phyloP scores from a whole-genome alignment of 2,329 filamentous ascomycete species.

The Fusarium chlamydosporum region DNA sequence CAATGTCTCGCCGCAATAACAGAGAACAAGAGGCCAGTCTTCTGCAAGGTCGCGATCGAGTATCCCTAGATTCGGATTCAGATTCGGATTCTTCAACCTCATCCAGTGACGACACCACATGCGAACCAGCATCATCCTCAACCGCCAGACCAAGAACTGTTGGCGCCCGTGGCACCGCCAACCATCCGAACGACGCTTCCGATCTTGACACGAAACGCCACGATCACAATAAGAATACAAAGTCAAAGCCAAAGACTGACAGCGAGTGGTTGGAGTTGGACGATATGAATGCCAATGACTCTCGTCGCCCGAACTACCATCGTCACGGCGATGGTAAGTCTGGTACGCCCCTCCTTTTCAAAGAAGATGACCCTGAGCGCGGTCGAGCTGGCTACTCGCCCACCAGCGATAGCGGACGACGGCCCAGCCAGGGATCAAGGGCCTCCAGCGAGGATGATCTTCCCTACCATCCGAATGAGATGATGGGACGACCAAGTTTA shows the following conservation, averaged over 20 bases:
- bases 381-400: slow-evolving; percentile 42
- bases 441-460: slow-evolving; percentile 47
- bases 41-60: slow-evolving; percentile 37
- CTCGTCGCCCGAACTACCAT: slow-evolving; percentile 61
- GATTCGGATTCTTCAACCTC: slow-evolving; percentile 25
- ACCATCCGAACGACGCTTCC: slow-evolving; percentile 49
- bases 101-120: slow-evolving; percentile 51
- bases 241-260: slow-evolving; percentile 53
- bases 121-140: slow-evolving; percentile 41
- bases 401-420: slow-evolving; percentile 34
- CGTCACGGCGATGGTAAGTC: slow-evolving; percentile 63
- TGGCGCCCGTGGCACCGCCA: slow-evolving; percentile 47
- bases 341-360: slow-evolving; percentile 59
- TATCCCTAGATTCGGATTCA: slow-evolving; percentile 29
- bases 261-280: slow-evolving; percentile 45
- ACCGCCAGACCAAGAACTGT: slow-evolving; percentile 47
- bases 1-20: slow-evolving; percentile 45
- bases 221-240: slow-evolving; percentile 53
- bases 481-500: slow-evolving; percentile 50
- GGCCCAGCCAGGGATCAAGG: slow-evolving; percentile 37
- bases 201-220: slow-evolving; percentile 51
- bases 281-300: slow-evolving; percentile 60
- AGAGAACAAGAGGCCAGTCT: slow-evolving; percentile 46
- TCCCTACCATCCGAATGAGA: slow-evolving; percentile 49
- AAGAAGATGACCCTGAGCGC: slow-evolving; percentile 53